Evolutionary conservation across 306 rosid genomes (phyloP).

Genomic region (Acacia acuminata): DNA sequence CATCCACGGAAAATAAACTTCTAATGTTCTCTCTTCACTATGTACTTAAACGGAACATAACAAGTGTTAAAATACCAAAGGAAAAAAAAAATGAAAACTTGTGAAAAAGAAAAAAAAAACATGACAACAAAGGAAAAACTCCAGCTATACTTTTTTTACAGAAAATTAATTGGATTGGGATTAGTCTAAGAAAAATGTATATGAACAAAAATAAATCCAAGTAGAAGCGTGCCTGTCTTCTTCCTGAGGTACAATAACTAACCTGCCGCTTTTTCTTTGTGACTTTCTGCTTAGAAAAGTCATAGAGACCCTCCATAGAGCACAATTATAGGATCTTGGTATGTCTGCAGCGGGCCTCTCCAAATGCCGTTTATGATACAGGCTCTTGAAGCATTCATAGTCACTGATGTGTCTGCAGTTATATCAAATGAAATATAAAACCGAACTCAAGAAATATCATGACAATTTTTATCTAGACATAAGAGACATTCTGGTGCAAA

Average conservation of each 20-base stretch:
- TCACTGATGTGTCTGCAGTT: constrained; percentile 44
- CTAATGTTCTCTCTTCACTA: constrained; percentile 27
- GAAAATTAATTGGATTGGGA: constrained; percentile 40
- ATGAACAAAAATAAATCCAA: constrained; percentile 44
- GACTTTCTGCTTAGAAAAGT: constrained; percentile 1
- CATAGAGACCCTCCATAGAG: constrained; percentile 20
- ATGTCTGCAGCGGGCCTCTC: constrained; percentile 9
- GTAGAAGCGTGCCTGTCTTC: constrained; percentile 23
- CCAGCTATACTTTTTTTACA: constrained; percentile 36
- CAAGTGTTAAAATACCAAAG: constrained; percentile 24
- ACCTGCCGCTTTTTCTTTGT: not conserved
- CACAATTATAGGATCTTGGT: constrained; percentile 11
- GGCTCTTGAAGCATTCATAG: constrained; percentile 25
- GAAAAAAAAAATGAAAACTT: constrained; percentile 7
- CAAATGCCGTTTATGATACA: constrained; percentile 16
- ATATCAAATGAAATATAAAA: constrained; percentile 19
- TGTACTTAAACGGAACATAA: constrained; percentile 21
- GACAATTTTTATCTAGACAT: not conserved
- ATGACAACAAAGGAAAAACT: constrained; percentile 16
- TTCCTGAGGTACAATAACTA: constrained; percentile 20
- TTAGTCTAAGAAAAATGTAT: constrained; percentile 32
- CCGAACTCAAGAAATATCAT: constrained; percentile 21
- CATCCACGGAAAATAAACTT: not conserved
- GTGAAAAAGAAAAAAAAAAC: not conserved
- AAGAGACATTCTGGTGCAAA: not conserved